phyloP scores from a whole-genome alignment of 1,139 yeast species.

The Kodamaea sp. region DNA sequence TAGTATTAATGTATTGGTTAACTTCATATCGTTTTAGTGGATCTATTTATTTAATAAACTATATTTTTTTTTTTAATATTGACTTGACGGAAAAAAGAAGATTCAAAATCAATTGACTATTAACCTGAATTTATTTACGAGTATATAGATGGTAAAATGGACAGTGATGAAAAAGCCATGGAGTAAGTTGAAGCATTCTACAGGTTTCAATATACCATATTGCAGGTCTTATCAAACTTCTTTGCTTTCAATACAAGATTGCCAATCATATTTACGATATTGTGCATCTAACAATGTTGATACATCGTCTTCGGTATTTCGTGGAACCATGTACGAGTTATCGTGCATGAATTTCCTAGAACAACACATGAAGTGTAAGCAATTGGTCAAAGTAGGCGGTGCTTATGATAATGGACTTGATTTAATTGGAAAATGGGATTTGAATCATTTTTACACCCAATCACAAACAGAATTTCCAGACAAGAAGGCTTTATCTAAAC shows the following conservation, averaged over 20 bases:
- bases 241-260: slow-evolving; percentile 15
- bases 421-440: slow-evolving; percentile 58
- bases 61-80: not conserved
- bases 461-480: slow-evolving; percentile 2
- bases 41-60: not conserved
- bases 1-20: not conserved
- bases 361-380: slow-evolving; percentile 39
- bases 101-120: not conserved
- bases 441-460: slow-evolving; percentile 25
- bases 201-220: slow-evolving; percentile 8
- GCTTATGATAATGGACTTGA: slow-evolving; percentile 74
- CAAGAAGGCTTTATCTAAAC: slow-evolving; percentile 1
- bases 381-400: slow-evolving; percentile 52
- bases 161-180: not conserved
- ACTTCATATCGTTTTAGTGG: not conserved
- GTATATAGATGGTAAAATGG: not conserved
- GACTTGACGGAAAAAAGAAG: not conserved
- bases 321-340: slow-evolving; percentile 70
- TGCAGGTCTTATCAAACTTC: not conserved
- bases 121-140: too few relatives aligned
- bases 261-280: slow-evolving; percentile 28
- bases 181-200: not conserved
- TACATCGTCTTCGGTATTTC: slow-evolving; percentile 46
- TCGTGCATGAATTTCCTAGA: slow-evolving; percentile 47
- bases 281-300: slow-evolving; percentile 24